Conservation (phyloP, 2,329 filamentous ascomycete genomes). For the Purpureocillium lavendulum region DNA sequence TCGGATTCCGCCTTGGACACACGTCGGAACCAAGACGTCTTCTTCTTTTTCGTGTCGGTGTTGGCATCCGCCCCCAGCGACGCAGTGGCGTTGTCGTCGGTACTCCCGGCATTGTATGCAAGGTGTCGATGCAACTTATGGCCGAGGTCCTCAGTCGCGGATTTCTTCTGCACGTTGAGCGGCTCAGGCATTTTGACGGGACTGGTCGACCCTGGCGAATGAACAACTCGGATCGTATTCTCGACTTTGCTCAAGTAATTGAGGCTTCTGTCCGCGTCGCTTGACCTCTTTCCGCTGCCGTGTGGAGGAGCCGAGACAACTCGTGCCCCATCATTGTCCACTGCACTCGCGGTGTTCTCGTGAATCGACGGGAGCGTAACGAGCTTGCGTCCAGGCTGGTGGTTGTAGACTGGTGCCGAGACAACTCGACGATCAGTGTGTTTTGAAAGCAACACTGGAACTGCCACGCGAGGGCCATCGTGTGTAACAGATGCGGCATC, state of each 20-base stretch:
- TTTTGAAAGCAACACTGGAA: slow-evolving; percentile 21
- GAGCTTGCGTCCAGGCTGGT: slow-evolving; percentile 25
- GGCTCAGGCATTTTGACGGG: slow-evolving; percentile 26
- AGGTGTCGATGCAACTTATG: slow-evolving; percentile 11
- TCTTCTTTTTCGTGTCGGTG: slow-evolving; percentile 30
- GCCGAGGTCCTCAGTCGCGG: slow-evolving; percentile 12
- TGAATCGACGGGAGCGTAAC: slow-evolving; percentile 40
- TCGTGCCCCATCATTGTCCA: slow-evolving; percentile 27
- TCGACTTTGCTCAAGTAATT: slow-evolving; percentile 37
- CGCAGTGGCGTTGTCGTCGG: slow-evolving; percentile 10
- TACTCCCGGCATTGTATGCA: slow-evolving; percentile 8
- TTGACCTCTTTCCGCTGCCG: slow-evolving; percentile 18
- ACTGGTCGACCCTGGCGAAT: slow-evolving; percentile 32
- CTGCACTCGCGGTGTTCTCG: slow-evolving; percentile 24
- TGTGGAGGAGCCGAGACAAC: slow-evolving; percentile 38
- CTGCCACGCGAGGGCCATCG: slow-evolving; percentile 18
- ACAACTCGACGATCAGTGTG: slow-evolving; percentile 36
- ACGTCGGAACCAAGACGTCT: slow-evolving; percentile 43
- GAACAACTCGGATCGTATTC: slow-evolving; percentile 47
- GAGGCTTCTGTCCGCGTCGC: slow-evolving; percentile 27
- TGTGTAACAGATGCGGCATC: slow-evolving; percentile 11
- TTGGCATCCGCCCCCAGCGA: slow-evolving; percentile 10
- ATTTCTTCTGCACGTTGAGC: slow-evolving; percentile 33
- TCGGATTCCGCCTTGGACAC: slow-evolving; percentile 27
- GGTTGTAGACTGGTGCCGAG: slow-evolving; percentile 40